Conservation (phyloP, 169 alveolate species). For the Cryptosporidium andersoni region DNA sequence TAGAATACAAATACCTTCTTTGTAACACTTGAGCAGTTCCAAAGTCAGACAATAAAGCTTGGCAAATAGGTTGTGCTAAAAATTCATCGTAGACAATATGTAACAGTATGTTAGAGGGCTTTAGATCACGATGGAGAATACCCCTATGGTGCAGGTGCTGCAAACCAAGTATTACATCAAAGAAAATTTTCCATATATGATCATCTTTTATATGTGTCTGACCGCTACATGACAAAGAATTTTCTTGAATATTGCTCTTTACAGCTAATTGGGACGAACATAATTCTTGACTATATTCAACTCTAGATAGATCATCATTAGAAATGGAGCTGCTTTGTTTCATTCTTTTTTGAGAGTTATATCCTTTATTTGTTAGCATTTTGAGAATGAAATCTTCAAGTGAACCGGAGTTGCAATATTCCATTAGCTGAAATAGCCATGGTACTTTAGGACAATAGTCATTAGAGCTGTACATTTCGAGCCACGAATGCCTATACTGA, state of each 20-base stretch:
- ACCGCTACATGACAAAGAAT: background rate
- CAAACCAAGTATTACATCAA: slow-evolving; percentile 74
- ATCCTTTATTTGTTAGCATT: background rate
- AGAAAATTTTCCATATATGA: slow-evolving; percentile 72
- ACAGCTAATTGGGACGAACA: background rate
- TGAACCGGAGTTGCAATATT: slow-evolving; percentile 84
- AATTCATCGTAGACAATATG: slow-evolving; percentile 48
- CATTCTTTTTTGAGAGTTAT: background rate
- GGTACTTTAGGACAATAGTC: slow-evolving; percentile 84
- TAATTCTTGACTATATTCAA: background rate
- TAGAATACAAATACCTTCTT: slow-evolving; percentile 26
- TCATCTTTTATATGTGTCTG: slow-evolving; percentile 18
- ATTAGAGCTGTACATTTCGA: slow-evolving; percentile 81
- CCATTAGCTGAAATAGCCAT: slow-evolving; percentile 86
- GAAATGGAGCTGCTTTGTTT: background rate
- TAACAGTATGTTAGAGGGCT: slow-evolving; percentile 74
- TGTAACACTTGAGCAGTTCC: slow-evolving; percentile 81
- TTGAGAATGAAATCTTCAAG: slow-evolving; percentile 5
- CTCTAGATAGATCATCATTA: background rate
- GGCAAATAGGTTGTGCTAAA: slow-evolving; percentile 68
- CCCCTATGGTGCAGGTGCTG: slow-evolving; percentile 79
- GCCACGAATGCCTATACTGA: slow-evolving; percentile 83
- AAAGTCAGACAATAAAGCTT: slow-evolving; percentile 82
- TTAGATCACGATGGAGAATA: slow-evolving; percentile 75
- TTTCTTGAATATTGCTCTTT: background rate